Percentiles rank a stretch among this genome's conserved stretches.
phyloP scores from a whole-genome alignment of 345 rosid species.

The Euphorbia peplus region DNA sequence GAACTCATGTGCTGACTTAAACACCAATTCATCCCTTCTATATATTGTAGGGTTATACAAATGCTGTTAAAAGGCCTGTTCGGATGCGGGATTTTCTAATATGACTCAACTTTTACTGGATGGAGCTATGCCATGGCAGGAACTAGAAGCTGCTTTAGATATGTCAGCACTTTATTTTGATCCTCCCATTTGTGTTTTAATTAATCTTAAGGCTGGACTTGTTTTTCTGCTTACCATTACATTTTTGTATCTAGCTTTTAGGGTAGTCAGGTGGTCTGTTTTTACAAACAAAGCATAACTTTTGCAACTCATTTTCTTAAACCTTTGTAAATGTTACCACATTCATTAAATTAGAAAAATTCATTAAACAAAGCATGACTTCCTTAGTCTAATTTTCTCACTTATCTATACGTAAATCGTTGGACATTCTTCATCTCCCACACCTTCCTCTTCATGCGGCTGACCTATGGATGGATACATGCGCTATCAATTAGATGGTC shows the following conservation, averaged over 20 bases:
- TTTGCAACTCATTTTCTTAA: background rate
- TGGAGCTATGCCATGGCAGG: constrained; percentile 15
- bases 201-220: constrained; percentile 61
- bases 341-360: background rate
- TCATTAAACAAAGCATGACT: too few relatives aligned
- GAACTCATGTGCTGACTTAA: background rate
- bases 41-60: constrained; percentile 71
- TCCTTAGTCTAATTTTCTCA: too few relatives aligned
- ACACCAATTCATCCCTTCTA: background rate
- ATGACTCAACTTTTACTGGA: constrained; percentile 17
- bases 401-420: too few relatives aligned
- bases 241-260: constrained; percentile 2
- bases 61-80: constrained; percentile 87
- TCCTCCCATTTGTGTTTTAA: constrained; percentile 69
- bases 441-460: too few relatives aligned
- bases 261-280: background rate
- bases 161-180: constrained; percentile 55
- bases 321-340: background rate
- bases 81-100: constrained; percentile 68
- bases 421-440: too few relatives aligned
- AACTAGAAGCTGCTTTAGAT: constrained; percentile 46
- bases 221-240: constrained; percentile 5
- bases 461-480: too few relatives aligned
- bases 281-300: background rate
- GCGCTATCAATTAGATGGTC: too few relatives aligned